Evolutionary conservation across 164 flowering plant species (phyloP).

Genomic region (Echeveria elegans): DNA sequence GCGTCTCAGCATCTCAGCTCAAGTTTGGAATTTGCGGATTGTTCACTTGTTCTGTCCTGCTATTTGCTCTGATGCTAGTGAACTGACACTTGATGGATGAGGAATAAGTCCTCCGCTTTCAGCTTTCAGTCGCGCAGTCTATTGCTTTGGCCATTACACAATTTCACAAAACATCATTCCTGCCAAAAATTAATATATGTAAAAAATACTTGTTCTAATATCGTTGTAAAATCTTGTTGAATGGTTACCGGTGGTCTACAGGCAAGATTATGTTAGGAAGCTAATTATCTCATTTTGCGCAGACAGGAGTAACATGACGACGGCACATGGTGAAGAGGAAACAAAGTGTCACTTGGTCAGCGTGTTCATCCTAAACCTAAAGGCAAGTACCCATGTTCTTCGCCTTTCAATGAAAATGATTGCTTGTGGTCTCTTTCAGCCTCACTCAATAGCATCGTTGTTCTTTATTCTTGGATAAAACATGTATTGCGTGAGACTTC

Average conservation of each 20-base stretch:
- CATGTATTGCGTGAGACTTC: background rate
- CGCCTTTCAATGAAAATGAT: background rate
- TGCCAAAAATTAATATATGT: background rate
- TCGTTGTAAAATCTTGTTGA: no score
- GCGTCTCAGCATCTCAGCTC: background rate
- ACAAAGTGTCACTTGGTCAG: background rate
- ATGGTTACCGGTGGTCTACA: no score
- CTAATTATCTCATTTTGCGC: background rate
- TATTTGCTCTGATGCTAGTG: background rate
- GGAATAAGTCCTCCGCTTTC: background rate
- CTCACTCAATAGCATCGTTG: background rate
- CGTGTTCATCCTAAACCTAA: background rate
- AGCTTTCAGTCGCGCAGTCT: background rate
- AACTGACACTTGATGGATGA: background rate
- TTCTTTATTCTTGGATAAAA: background rate
- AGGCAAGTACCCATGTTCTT: background rate
- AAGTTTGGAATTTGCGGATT: background rate
- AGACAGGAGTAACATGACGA: background rate
- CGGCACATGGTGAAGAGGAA: conserved; percentile 1
- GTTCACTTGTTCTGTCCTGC: background rate
- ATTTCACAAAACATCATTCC: background rate
- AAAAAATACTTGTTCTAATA: background rate
- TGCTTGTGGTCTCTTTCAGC: background rate
- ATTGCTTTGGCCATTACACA: background rate
- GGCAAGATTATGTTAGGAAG: no score